Base-by-base conservation (phyloP, 2,329 filamentous ascomycete species). In the Fusarium keratoplasticum region DNA sequence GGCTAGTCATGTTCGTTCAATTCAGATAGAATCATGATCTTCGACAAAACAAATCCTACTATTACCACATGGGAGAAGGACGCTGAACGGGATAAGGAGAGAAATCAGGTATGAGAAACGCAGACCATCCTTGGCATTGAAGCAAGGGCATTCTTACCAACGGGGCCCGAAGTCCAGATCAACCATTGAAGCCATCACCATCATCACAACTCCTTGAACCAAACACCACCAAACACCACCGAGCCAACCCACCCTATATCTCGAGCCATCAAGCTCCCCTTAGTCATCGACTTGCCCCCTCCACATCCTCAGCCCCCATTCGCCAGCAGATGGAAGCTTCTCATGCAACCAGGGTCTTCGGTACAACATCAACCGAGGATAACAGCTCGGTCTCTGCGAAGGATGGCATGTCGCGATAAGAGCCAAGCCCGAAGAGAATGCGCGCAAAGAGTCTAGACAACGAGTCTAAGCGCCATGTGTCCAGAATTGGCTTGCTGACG, bases 281-380 rank as follows among this genome's bases (percentile, higher is more conserved):
- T 35, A 57, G 47, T 64, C 50, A 57, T 54, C 42, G 9, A 25
- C 44, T 27, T 38, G 4, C 36, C 44, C 60, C 6, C 36, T 52
- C 20, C 38, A 44, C 33, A 64, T 44, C 4, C 50, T 52, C 44
- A 68, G 44, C 25, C 9, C 25, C 18, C 14, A 71, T 71, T 71
- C 44, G 67, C 7, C 63, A 71, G 35, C n/a, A n/a, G n/a, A n/a
- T 35, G 8, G 5, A 9, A 16, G 47, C 40, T 59, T 22, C 31
- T 29, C 52, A 59, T 61, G n/a, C 7, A 62, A 35, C 50, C 20
- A 50, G 18, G 35, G 18, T 25, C 64, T 61, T 72, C 71, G 58
- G 68, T 57, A 35, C 27, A 72, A 11, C 5, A 66, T 58, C 64
- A 69, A 38, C 68, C 71, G 71, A 74, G 58, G 68, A 64, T 52